Base-by-base conservation (phyloP, 2,329 filamentous ascomycete species). In the Macroventuria anomochaeta region DNA sequence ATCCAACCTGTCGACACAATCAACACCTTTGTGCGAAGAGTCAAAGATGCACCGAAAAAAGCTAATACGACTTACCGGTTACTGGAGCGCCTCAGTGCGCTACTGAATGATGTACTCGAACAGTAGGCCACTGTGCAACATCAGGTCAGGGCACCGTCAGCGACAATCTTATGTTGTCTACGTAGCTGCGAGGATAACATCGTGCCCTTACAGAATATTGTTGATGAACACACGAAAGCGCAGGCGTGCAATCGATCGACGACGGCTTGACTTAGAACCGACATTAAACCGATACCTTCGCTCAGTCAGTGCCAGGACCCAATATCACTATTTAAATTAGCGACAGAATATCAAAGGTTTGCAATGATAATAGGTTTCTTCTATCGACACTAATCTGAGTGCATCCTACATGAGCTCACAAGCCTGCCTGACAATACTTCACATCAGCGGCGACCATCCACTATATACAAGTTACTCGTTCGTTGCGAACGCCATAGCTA, bases 11-110 rank as follows among this genome's bases (percentile, higher is more conserved):
- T 61, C 3, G 23, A 18, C 7, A 52, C 13, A 5, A 59, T 61
- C 37, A 42, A 48, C 20, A 38, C 47, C 3, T 60, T 58, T 17
- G 33, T 59, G 5, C 28, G 33, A 8, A 40, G 57, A 5, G 50
- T 55, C 2, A 63, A 58, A 37, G 54, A 53, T 13, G 58, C 60
- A 6, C 43, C 54, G 5, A n/a, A 55, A 58, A 42, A 58, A 65
- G 39, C 31, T 63, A 13, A 28, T 43, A 39, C 44, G 56, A 1
- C 26, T 64, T 11, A 15, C 32, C 13, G 54, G 50, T 6, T 18
- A 51, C 3, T 65, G 3, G 54, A 58, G 17, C 38, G 43, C 4
- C 42, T 64, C 23, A 15, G 20, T n/a, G 13, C 15, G 15, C 25
- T 20, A 13, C n/a, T 57, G 4, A 28, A 55, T 15, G 53, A 57